Conservation (phyloP, 2,329 filamentous ascomycete species). For the Cercospora sojina region DNA sequence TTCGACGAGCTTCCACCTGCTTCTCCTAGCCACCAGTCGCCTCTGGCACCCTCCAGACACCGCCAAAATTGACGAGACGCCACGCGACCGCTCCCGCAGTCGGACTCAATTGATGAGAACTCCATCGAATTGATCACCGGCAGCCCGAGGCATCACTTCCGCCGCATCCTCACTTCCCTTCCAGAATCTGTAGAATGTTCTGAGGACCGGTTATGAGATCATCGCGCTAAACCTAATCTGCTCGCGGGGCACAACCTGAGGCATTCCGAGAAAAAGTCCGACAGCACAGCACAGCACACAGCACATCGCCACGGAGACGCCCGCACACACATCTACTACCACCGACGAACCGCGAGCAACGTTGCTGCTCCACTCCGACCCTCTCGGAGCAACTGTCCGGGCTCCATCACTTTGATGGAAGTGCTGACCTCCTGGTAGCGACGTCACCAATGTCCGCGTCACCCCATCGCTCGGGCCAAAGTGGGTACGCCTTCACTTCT, state of each 20-base stretch:
- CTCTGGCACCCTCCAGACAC: not conserved
- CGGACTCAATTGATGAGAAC: not conserved
- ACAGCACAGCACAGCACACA: not conserved
- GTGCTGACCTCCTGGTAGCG: not conserved
- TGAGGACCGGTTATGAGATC: not conserved
- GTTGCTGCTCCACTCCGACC: not conserved
- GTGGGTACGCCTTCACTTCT: not conserved
- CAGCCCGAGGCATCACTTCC: not conserved
- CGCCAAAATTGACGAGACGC: not conserved
- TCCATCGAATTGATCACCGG: not conserved
- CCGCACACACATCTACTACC: not conserved
- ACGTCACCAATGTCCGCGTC: not conserved
- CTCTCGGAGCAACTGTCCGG: not conserved
- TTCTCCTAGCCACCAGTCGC: not conserved
- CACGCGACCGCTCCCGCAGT: not conserved
- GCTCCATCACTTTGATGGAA: not conserved
- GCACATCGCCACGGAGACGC: not conserved
- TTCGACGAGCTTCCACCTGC: conserved; percentile 3
- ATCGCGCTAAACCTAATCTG: not conserved
- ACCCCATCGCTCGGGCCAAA: not conserved
- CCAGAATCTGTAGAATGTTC: not conserved
- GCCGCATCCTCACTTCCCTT: not conserved
- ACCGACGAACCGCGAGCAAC: not conserved
- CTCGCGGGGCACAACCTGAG: not conserved
- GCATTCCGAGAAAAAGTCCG: not conserved